Percentiles rank a stretch among this genome's conserved stretches.
These are phyloP conservation scores for Mycosarcoma mackinlayi DNA, from an alignment of 1,284 basidiomycete species.

Conservation along the genomic window DNA sequence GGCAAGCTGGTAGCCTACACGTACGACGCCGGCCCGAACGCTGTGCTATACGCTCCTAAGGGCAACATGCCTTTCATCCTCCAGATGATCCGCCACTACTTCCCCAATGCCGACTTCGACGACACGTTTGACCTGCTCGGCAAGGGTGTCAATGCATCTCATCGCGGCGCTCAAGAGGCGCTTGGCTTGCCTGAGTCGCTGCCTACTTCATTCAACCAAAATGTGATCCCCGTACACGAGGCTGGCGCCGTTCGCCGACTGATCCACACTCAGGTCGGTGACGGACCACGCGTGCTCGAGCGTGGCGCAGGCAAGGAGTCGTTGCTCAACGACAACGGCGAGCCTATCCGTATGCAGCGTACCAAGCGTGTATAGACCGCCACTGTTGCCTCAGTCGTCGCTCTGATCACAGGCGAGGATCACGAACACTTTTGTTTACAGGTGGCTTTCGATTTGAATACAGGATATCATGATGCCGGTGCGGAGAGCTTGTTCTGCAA, in stretches of 20 bases:
- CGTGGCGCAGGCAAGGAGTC: slow-evolving; percentile 47
- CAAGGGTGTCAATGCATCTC: slow-evolving; percentile 56
- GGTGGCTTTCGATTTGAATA: not conserved
- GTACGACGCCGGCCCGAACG: slow-evolving; percentile 97
- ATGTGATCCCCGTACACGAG: slow-evolving; percentile 64
- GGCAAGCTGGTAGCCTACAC: slow-evolving; percentile 91
- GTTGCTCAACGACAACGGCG: slow-evolving; percentile 56
- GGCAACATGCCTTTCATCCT: slow-evolving; percentile 55
- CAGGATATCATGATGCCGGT: slow-evolving; percentile 21
- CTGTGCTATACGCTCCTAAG: slow-evolving; percentile 91
- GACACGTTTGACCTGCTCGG: slow-evolving; percentile 65
- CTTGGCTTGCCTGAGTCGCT: slow-evolving; percentile 49
- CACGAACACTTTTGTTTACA: not conserved
- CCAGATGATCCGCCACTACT: slow-evolving; percentile 64
- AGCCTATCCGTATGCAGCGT: slow-evolving; percentile 60
- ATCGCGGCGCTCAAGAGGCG: slow-evolving; percentile 54
- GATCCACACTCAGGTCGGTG: slow-evolving; percentile 67
- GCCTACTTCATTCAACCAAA: slow-evolving; percentile 56
- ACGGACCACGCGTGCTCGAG: slow-evolving; percentile 64
- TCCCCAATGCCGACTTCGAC: slow-evolving; percentile 67
- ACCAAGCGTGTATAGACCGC: slow-evolving; percentile 48
- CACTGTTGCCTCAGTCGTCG: not conserved
- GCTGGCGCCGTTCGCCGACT: slow-evolving; percentile 62
- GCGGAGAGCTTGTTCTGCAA: slow-evolving; percentile 47
- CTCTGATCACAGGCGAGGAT: not conserved